phyloP scores from a whole-genome alignment of 2,329 filamentous ascomycete species.

The Sclerotinia sclerotiorum region DNA sequence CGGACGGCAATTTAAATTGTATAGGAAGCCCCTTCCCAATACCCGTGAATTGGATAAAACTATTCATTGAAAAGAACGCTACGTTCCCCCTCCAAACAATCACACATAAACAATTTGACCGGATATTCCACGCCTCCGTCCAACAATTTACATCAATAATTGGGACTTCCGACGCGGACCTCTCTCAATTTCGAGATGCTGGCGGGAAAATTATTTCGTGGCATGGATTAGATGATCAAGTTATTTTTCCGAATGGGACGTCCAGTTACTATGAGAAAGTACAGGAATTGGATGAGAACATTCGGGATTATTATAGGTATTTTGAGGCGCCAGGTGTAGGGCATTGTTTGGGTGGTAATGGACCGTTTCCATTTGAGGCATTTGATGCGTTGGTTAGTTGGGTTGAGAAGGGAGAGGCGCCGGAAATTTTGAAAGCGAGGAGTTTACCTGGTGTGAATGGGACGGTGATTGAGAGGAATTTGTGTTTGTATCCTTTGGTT shows the following conservation, averaged over 20 bases:
- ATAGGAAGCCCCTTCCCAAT: constrained; percentile 38
- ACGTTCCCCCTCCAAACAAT: constrained; percentile 27
- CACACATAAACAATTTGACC: not conserved
- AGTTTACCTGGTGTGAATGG: not conserved
- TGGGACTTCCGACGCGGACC: constrained; percentile 28
- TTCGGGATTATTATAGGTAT: constrained; percentile 40
- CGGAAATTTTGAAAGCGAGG: constrained; percentile 26
- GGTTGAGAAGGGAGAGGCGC: constrained; percentile 41
- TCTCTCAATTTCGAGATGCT: constrained; percentile 21
- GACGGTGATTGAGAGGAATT: not conserved
- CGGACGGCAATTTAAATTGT: not conserved
- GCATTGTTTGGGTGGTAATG: constrained; percentile 39
- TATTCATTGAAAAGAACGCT: constrained; percentile 41
- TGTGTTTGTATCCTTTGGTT: constrained; percentile 13
- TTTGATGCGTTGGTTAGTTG: constrained; percentile 37
- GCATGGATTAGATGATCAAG: constrained; percentile 27
- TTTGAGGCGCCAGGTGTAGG: constrained; percentile 40
- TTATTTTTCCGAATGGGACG: constrained; percentile 20
- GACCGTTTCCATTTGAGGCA: constrained; percentile 30
- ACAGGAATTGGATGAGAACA: constrained; percentile 9
- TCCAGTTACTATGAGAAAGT: constrained; percentile 38
- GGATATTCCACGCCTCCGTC: constrained; percentile 5
- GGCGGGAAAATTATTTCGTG: constrained; percentile 29
- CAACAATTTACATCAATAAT: constrained; percentile 25
- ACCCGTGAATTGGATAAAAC: constrained; percentile 40